Conservation (phyloP, 1,139 yeast species). For the Ashbya aceris region DNA sequence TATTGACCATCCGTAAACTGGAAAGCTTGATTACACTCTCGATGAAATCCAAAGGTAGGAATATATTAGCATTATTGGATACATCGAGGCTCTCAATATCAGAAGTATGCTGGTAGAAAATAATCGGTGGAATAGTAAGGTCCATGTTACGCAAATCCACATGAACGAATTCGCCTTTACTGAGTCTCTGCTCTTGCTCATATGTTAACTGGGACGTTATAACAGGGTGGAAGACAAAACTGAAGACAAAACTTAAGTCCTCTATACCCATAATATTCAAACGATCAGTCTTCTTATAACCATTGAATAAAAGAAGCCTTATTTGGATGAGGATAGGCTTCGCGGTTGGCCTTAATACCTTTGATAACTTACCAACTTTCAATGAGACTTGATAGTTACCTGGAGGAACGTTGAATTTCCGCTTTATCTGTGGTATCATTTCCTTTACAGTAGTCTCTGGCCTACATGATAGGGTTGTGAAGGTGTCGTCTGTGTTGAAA, state of each 20-base stretch:
- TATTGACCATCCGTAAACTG: conserved; percentile 58
- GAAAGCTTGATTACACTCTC: conserved; percentile 70
- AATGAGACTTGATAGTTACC: conserved; percentile 76
- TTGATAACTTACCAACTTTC: conserved; percentile 68
- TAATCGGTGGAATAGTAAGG: conserved; percentile 75
- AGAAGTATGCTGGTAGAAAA: conserved; percentile 70
- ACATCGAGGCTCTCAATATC: conserved; percentile 79
- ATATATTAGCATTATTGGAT: conserved; percentile 78
- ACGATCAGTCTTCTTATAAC: conserved; percentile 69
- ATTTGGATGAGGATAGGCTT: conserved; percentile 73
- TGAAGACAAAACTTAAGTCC: conserved; percentile 77
- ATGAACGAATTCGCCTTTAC: conserved; percentile 56
- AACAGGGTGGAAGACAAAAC: conserved; percentile 70
- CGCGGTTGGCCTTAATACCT: conserved; percentile 64
- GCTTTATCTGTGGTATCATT: conserved; percentile 54
- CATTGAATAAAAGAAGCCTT: conserved; percentile 64
- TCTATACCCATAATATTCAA: conserved; percentile 76
- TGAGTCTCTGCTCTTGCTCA: conserved; percentile 54
- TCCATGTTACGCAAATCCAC: conserved; percentile 70
- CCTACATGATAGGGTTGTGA: conserved; percentile 62
- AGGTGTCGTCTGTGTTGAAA: conserved; percentile 72
- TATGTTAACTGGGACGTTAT: conserved; percentile 59
- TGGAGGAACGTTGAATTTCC: conserved; percentile 57
- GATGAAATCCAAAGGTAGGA: conserved; percentile 75
- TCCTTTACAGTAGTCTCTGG: conserved; percentile 76